Conservation (phyloP, 345 rosid species). For the Erodium maritimum region DNA sequence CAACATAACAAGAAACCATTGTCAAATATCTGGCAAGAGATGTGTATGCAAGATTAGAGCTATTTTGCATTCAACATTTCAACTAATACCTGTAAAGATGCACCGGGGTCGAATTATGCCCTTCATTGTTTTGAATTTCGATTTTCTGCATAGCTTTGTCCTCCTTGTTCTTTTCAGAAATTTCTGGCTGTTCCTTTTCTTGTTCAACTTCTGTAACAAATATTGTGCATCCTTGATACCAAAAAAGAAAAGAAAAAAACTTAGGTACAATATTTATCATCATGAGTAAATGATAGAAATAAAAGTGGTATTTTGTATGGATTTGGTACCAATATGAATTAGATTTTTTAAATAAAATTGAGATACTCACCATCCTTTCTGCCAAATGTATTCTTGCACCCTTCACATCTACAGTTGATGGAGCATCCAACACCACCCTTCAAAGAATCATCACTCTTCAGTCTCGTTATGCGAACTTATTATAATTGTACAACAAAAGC, state of each 20-base stretch:
- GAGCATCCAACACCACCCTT: conserved; percentile 98
- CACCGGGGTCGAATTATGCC: conserved; percentile 62
- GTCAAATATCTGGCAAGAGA: neutral
- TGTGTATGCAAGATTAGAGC: neutral
- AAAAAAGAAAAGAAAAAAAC: conserved; percentile 1
- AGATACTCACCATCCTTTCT: conserved; percentile 68
- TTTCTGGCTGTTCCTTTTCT: conserved; percentile 52
- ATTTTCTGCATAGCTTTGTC: conserved; percentile 24
- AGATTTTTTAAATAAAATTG: too few relatives aligned
- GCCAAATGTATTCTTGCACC: conserved; percentile 90
- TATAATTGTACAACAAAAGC: conserved; percentile 8
- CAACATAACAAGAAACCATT: neutral
- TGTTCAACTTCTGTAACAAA: conserved; percentile 34
- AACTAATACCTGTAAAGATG: conserved; percentile 56
- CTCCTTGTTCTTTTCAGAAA: conserved; percentile 21
- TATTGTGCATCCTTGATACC: conserved; percentile 39
- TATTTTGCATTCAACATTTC: neutral
- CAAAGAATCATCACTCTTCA: conserved; percentile 1
- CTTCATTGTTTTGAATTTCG: conserved; percentile 37
- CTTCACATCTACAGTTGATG: conserved; percentile 92
- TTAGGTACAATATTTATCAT: neutral
- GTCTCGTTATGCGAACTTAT: conserved; percentile 1
- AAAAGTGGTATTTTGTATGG: too few relatives aligned
- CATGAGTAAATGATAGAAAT: too few relatives aligned
- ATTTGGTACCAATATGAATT: too few relatives aligned